Conservation (phyloP, 2,329 filamentous ascomycete genomes). For the Botryosphaeria dothidea region DNA sequence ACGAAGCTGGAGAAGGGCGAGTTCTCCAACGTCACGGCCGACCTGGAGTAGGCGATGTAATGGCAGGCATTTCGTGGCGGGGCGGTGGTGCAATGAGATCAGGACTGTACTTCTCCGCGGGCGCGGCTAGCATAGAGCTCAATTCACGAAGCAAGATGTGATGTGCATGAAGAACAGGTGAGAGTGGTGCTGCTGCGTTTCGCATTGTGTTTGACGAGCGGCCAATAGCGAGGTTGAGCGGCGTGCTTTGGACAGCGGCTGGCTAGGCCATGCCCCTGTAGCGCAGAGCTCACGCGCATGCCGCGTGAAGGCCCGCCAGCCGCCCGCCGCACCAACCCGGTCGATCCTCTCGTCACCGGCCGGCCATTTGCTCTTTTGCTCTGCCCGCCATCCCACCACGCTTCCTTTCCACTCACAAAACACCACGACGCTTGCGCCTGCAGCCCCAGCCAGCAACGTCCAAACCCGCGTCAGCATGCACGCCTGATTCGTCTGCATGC, state of each 20-base stretch:
- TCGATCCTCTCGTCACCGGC: conserved; percentile 15
- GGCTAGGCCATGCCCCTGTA: conserved; percentile 5
- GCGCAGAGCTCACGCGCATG: conserved; percentile 12
- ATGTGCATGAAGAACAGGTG: conserved; percentile 7
- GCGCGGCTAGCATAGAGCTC: conserved; percentile 13
- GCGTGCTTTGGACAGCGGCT: not conserved
- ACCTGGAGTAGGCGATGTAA: conserved; percentile 55
- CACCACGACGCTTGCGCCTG: conserved; percentile 13
- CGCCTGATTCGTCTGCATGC: conserved; percentile 25
- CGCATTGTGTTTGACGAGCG: conserved; percentile 1
- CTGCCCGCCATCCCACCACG: conserved; percentile 6
- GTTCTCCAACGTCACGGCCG: conserved; percentile 90
- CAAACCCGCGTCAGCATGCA: conserved; percentile 26
- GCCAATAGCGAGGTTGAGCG: not conserved
- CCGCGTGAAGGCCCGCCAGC: conserved; percentile 15
- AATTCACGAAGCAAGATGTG: not conserved
- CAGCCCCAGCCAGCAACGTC: not conserved
- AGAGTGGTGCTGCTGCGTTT: conserved; percentile 7
- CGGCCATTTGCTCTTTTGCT: conserved; percentile 11
- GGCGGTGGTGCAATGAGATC: not conserved
- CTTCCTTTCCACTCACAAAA: not conserved
- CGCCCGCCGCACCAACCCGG: conserved; percentile 5
- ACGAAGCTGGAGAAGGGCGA: conserved; percentile 98
- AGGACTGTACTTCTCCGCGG: not conserved
- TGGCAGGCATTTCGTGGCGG: too few relatives aligned